Conservation (phyloP, 345 rosid species). For the Eucalyptus pumila region DNA sequence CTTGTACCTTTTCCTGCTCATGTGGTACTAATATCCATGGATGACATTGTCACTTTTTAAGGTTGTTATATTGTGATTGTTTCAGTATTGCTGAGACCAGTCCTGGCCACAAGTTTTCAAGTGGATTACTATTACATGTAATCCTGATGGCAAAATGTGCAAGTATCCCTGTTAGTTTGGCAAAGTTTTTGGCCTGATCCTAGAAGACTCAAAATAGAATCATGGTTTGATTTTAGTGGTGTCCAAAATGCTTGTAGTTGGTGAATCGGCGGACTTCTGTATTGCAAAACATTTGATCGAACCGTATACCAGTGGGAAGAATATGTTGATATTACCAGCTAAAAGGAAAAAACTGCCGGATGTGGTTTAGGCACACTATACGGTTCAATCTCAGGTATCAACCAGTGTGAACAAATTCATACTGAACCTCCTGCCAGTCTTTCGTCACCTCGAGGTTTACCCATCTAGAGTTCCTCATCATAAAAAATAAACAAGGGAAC, state of each 20-base stretch:
- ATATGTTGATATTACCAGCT: background rate
- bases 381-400: background rate
- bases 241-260: background rate
- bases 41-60: background rate
- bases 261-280: background rate
- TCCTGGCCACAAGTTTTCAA: background rate
- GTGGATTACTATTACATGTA: background rate
- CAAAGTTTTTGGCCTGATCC: background rate
- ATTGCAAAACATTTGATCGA: background rate
- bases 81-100: background rate
- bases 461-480: background rate
- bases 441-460: background rate
- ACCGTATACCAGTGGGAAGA: background rate
- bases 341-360: background rate
- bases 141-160: background rate
- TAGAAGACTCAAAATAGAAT: background rate
- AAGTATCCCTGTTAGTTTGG: background rate
- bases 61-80: background rate
- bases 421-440: background rate
- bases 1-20: background rate
- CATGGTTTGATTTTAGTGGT: background rate
- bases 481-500: background rate
- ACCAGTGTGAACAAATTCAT: background rate
- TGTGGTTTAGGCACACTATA: background rate
- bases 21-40: background rate